A percentile compares a stretch with the other conserved stretches of the same genome.
Conservation (phyloP, 371 early-diverging fungal species). For the Rhizomucor miehei region DNA sequence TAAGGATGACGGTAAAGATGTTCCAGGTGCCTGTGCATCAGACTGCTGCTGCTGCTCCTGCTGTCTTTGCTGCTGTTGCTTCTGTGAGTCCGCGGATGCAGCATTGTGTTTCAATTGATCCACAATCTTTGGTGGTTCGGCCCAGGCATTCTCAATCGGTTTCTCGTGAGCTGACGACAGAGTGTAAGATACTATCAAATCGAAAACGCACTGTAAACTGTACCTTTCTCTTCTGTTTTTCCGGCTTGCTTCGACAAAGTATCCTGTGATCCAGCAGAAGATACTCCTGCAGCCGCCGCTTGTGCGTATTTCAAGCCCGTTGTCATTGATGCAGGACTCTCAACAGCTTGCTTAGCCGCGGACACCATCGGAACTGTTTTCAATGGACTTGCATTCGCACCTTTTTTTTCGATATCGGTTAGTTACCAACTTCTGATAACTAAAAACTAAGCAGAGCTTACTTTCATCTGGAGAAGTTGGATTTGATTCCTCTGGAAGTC, state of each 20-base stretch:
- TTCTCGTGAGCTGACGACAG: background rate
- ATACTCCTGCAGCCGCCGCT: slow-evolving; percentile 26
- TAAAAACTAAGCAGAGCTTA: background rate
- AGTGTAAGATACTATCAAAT: slow-evolving; percentile 1
- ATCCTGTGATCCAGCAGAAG: slow-evolving; percentile 6
- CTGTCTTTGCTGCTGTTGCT: slow-evolving; percentile 9
- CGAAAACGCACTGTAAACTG: background rate
- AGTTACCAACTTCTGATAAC: background rate
- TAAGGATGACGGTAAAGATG: slow-evolving; percentile 10
- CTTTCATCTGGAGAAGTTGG: background rate
- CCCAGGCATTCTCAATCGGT: slow-evolving; percentile 20
- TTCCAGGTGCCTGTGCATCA: slow-evolving; percentile 9
- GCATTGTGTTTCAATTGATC: slow-evolving; percentile 18
- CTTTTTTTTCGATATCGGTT: background rate
- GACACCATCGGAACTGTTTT: slow-evolving; percentile 7
- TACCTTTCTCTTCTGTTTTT: slow-evolving; percentile 13
- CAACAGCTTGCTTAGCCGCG: background rate
- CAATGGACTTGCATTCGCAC: slow-evolving; percentile 3
- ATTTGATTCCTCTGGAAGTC: slow-evolving; percentile 6
- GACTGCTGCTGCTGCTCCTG: slow-evolving; percentile 16
- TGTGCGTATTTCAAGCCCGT: slow-evolving; percentile 30
- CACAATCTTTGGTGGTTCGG: slow-evolving; percentile 27
- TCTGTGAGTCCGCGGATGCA: slow-evolving; percentile 14
- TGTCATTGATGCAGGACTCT: background rate
- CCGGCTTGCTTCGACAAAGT: slow-evolving; percentile 4